Evolutionary conservation across 2,329 filamentous ascomycete genomes (phyloP).

Genomic region (Pyrenophora tritici-repentis): DNA sequence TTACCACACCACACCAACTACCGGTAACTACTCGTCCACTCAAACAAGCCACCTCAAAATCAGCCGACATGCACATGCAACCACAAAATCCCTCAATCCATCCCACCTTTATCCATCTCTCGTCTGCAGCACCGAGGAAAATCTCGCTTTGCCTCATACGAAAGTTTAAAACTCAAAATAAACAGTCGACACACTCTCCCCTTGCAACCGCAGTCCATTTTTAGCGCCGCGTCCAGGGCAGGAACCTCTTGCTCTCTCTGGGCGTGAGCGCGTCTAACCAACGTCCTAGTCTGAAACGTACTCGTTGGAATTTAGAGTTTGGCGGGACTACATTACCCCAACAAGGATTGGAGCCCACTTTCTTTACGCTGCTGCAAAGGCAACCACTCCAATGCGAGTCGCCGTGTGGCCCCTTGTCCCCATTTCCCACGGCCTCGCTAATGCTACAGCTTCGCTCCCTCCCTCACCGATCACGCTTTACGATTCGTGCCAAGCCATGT

Average conservation of each 20-base stretch:
- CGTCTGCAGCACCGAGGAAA: not conserved
- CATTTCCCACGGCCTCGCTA: constrained; percentile 1
- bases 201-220: too few species aligned
- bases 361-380: not conserved
- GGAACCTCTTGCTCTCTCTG: too few species aligned
- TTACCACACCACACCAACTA: too few species aligned
- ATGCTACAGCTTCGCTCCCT: constrained; percentile 5
- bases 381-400: constrained; percentile 7
- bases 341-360: constrained; percentile 9
- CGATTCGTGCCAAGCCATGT: constrained; percentile 5
- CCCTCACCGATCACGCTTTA: constrained; percentile 15
- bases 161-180: not conserved
- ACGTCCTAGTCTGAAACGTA: constrained; percentile 27
- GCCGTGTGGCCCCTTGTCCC: too few species aligned
- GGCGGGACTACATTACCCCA: constrained; percentile 17
- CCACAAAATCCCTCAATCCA: not conserved
- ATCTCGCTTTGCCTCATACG: too few species aligned
- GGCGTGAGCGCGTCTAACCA: not conserved
- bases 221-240: not conserved
- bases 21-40: too few species aligned
- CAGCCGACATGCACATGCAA: constrained; percentile 7
- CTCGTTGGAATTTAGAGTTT: constrained; percentile 28
- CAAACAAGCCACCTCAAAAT: not conserved
- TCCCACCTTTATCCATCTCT: too few species aligned
- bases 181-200: not conserved